phyloP scores from a whole-genome alignment of 805 yeast species.

The Clavispora asparagi region DNA sequence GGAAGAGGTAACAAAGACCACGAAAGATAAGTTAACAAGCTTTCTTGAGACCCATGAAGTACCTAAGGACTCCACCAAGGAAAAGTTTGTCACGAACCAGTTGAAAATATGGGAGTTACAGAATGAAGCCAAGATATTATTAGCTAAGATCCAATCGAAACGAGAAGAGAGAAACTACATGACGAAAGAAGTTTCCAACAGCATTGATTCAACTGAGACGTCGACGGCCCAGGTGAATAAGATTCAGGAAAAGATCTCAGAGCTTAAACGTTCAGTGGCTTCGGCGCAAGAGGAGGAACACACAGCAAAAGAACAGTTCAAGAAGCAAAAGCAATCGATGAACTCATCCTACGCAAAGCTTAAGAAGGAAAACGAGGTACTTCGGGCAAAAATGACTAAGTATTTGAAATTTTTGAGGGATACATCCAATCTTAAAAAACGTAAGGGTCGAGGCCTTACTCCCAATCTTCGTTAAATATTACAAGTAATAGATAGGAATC shows the following conservation, averaged over 20 bases:
- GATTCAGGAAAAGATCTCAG: slow-evolving; percentile 15
- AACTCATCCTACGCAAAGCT: slow-evolving; percentile 1
- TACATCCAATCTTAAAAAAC: slow-evolving; percentile 37
- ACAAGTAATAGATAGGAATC: slow-evolving; percentile 63
- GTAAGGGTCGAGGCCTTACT: slow-evolving; percentile 37
- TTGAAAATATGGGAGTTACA: slow-evolving; percentile 41
- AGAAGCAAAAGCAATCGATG: slow-evolving; percentile 16
- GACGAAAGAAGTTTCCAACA: slow-evolving; percentile 51
- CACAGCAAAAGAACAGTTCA: slow-evolving; percentile 17
- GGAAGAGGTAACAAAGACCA: slow-evolving; percentile 19
- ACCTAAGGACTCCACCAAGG: slow-evolving; percentile 14
- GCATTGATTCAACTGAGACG: slow-evolving; percentile 44
- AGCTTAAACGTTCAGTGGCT: slow-evolving; percentile 16
- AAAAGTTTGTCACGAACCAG: slow-evolving; percentile 32
- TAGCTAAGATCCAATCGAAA: slow-evolving; percentile 42
- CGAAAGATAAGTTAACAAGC: slow-evolving; percentile 24
- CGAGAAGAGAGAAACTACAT: slow-evolving; percentile 62
- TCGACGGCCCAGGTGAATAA: slow-evolving; percentile 29
- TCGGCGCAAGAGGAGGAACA: slow-evolving; percentile 17
- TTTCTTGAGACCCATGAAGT: slow-evolving; percentile 19
- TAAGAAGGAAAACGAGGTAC: slow-evolving; percentile 17
- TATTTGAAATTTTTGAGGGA: slow-evolving; percentile 32
- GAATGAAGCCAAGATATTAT: slow-evolving; percentile 38
- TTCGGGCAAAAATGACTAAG: slow-evolving; percentile 25
- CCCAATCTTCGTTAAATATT: slow-evolving; percentile 16